Conservation (phyloP, 345 rosid species). For the Citropsis articulata region DNA sequence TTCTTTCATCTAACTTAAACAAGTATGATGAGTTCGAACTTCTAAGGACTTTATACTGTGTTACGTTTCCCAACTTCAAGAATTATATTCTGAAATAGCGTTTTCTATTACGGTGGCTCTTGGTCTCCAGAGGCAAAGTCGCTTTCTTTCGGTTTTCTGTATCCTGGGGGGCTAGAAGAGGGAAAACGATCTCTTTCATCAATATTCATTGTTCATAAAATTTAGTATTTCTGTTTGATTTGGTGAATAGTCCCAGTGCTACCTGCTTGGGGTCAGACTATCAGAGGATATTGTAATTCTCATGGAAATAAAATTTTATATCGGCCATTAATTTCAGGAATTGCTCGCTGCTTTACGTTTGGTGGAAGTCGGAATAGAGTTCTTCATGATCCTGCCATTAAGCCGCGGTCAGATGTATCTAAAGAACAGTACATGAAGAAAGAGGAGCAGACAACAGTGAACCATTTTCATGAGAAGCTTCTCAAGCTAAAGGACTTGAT, state of each 20-base stretch:
- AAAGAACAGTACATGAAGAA: conserved; percentile 72
- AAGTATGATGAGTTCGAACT: neutral
- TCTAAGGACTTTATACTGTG: neutral
- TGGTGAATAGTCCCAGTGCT: neutral
- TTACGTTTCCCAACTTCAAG: neutral
- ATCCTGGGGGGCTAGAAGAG: neutral
- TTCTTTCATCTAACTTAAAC: neutral
- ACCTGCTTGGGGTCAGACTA: neutral
- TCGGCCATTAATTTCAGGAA: conserved; percentile 39
- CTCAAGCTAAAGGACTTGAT: conserved; percentile 73
- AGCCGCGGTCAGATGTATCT: conserved; percentile 61
- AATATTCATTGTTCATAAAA: neutral
- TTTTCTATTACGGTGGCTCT: neutral
- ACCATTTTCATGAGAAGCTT: conserved; percentile 86
- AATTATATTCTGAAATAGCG: neutral
- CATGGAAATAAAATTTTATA: neutral
- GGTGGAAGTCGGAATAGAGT: conserved; percentile 77
- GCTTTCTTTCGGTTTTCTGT: neutral
- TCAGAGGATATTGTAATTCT: neutral
- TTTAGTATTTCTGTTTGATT: neutral
- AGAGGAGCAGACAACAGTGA: conserved; percentile 78
- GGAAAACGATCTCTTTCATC: neutral
- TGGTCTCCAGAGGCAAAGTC: neutral
- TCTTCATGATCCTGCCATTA: conserved; percentile 75
- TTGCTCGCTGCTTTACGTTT: conserved; percentile 88